These are phyloP conservation scores for Ulvella scutata DNA, from an alignment of 139 green algal genomes.

Conservation along the genomic window DNA sequence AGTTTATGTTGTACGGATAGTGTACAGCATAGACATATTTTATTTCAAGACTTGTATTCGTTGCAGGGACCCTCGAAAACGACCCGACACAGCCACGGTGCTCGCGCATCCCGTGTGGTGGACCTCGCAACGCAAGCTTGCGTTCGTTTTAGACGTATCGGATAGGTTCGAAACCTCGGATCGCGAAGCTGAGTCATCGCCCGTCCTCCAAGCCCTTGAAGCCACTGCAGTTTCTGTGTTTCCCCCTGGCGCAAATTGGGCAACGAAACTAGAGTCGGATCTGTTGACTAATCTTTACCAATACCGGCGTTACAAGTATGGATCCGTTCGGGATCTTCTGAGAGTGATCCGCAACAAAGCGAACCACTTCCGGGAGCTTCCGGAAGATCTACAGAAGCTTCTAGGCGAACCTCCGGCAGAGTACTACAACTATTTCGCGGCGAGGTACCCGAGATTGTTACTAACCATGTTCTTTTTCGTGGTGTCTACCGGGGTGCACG, in stretches of 20 bases:
- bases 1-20: too few relatives aligned
- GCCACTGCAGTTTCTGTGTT: slow-evolving; percentile 2
- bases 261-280: slow-evolving; percentile 37
- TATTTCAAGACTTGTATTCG: too few relatives aligned
- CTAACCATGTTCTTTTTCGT: slow-evolving; percentile 65
- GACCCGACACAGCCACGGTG: slow-evolving; percentile 49
- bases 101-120: slow-evolving; percentile 87
- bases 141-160: slow-evolving; percentile 78
- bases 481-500: not conserved
- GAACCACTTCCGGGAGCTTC: slow-evolving; percentile 91
- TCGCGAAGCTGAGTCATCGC: slow-evolving; percentile 38
- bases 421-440: slow-evolving; percentile 52
- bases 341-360: slow-evolving; percentile 97
- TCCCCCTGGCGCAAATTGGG: slow-evolving; percentile 41
- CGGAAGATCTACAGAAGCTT: slow-evolving; percentile 38
- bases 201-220: slow-evolving; percentile 9
- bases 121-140: slow-evolving; percentile 46
- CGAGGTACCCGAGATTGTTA: slow-evolving; percentile 72
- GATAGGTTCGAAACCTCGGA: slow-evolving; percentile 84
- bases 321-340: slow-evolving; percentile 80
- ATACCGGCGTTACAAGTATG: slow-evolving; percentile 50
- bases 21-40: too few relatives aligned
- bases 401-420: not conserved
- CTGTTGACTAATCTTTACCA: slow-evolving; percentile 78
- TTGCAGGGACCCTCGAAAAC: slow-evolving; percentile 23